Conservation (phyloP, 352 stramenopile species). For the Peronosclerospora sorghi region DNA sequence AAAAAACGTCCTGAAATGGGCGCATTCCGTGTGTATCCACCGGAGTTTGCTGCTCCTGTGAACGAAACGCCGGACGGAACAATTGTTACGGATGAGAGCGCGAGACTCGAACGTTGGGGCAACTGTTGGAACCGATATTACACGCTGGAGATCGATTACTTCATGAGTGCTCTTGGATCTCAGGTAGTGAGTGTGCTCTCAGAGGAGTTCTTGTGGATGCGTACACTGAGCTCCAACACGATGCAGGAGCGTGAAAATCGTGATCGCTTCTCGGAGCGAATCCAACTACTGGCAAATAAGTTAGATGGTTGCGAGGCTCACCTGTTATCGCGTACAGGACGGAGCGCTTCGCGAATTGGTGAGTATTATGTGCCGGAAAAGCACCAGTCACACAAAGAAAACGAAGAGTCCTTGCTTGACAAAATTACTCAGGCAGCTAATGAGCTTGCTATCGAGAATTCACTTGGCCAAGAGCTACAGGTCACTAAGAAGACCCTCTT, state of each 20-base stretch:
- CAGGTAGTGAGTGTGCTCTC: conserved; percentile 89
- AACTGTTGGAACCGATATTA: conserved; percentile 88
- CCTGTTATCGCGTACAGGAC: conserved; percentile 36
- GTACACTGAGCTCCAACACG: conserved; percentile 82
- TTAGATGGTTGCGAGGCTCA: conserved; percentile 66
- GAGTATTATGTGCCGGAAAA: conserved; percentile 84
- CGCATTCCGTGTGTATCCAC: conserved; percentile 96
- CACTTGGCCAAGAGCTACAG: conserved; percentile 69
- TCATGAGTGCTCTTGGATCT: conserved; percentile 89
- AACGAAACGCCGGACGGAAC: conserved; percentile 94
- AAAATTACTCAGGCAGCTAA: conserved; percentile 82
- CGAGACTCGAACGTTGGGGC: conserved; percentile 93
- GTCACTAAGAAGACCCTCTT: conserved; percentile 78
- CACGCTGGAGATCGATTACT: conserved; percentile 89
- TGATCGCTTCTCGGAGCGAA: conserved; percentile 84
- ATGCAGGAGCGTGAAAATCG: conserved; percentile 86
- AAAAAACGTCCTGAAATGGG: conserved; percentile 92
- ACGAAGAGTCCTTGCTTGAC: conserved; percentile 71
- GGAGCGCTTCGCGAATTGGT: conserved; percentile 53
- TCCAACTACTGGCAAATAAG: conserved; percentile 78
- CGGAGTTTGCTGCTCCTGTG: conserved; percentile 87
- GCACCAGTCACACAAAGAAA: conserved; percentile 45
- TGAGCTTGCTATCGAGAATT: conserved; percentile 79
- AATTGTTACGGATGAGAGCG: conserved; percentile 88
- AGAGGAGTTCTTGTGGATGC: conserved; percentile 90